A percentile compares a stretch with the other conserved stretches of the same genome.
phyloP scores from a whole-genome alignment of 2,329 filamentous ascomycete species.

The Aureobasidium sp. region DNA sequence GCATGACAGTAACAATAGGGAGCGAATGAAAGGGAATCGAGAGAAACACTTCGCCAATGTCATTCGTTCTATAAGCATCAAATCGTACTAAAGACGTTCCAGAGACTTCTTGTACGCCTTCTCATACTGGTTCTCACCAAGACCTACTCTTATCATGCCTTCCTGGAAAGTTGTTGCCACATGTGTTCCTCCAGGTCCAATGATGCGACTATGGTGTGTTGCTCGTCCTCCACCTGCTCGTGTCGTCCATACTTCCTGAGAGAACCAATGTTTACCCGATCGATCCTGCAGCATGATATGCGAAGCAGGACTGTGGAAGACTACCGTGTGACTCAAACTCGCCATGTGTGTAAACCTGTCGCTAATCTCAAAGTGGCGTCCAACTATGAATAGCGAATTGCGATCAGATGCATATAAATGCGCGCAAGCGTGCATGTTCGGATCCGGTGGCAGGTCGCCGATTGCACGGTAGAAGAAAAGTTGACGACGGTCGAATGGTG shows the following conservation, averaged over 20 bases:
- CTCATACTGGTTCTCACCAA: neutral
- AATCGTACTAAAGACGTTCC: neutral
- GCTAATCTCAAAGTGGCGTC: conserved; percentile 42
- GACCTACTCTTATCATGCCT: conserved; percentile 36
- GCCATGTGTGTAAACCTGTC: conserved; percentile 38
- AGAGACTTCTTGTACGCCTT: conserved; percentile 3
- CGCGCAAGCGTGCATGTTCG: conserved; percentile 51
- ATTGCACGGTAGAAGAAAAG: conserved; percentile 42
- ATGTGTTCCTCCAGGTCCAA: conserved; percentile 36
- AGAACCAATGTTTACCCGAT: conserved; percentile 38
- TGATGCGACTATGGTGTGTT: conserved; percentile 42
- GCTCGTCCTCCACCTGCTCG: conserved; percentile 40
- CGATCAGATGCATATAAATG: conserved; percentile 53
- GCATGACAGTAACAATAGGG: no score
- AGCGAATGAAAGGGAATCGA: no score
- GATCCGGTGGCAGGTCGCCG: conserved; percentile 31
- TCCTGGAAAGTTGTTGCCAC: conserved; percentile 46
- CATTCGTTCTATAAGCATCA: no score
- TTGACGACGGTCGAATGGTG: conserved; percentile 34
- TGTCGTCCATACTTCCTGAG: conserved; percentile 43
- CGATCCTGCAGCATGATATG: conserved; percentile 36
- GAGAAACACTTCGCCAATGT: no score
- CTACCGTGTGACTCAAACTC: conserved; percentile 42
- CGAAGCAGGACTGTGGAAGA: conserved; percentile 39
- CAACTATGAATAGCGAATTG: conserved; percentile 48